Evolutionary conservation across 345 rosid species (phyloP).

Genomic region (Populus pruinosa): DNA sequence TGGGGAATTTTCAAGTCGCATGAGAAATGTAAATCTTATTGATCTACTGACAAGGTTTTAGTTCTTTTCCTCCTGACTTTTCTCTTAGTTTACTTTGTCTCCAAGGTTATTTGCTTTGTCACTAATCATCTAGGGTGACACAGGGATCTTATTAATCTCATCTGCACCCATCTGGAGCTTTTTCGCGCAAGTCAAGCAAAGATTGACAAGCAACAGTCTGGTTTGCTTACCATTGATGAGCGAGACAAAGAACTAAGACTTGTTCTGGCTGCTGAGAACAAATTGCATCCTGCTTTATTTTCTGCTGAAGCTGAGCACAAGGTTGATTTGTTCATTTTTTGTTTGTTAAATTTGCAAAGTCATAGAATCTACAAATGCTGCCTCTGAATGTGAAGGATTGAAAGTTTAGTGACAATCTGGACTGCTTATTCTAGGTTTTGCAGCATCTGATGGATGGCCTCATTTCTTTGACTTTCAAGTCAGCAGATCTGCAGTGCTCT

Average conservation of each 20-base stretch:
- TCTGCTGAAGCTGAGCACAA: conserved; percentile 91
- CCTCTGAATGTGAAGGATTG: neutral
- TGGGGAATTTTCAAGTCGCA: conserved; percentile 75
- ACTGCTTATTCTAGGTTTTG: conserved; percentile 58
- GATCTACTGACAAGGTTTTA: conserved; percentile 81
- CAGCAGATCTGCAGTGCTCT: conserved; percentile 82
- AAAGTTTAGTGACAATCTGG: conserved; percentile 11
- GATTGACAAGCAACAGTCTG: conserved; percentile 51
- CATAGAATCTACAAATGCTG: neutral
- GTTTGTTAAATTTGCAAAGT: neutral
- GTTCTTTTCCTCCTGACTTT: conserved; percentile 15
- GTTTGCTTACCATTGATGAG: conserved; percentile 48
- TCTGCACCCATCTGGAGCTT: conserved; percentile 76
- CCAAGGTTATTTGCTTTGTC: conserved; percentile 15
- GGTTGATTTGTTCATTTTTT: conserved; percentile 45
- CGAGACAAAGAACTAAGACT: conserved; percentile 62
- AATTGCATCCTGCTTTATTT: conserved; percentile 95
- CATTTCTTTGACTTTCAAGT: conserved; percentile 69
- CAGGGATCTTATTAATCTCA: conserved; percentile 80
- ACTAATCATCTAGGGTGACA: conserved; percentile 44
- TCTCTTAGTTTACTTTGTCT: conserved; percentile 2
- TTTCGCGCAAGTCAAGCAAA: conserved; percentile 75
- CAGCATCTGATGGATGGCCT: conserved; percentile 88
- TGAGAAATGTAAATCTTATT: conserved; percentile 78
- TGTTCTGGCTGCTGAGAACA: conserved; percentile 66